Evolutionary conservation across 805 yeast genomes (phyloP).

Genomic region (Saccharomycopsis sp.): DNA sequence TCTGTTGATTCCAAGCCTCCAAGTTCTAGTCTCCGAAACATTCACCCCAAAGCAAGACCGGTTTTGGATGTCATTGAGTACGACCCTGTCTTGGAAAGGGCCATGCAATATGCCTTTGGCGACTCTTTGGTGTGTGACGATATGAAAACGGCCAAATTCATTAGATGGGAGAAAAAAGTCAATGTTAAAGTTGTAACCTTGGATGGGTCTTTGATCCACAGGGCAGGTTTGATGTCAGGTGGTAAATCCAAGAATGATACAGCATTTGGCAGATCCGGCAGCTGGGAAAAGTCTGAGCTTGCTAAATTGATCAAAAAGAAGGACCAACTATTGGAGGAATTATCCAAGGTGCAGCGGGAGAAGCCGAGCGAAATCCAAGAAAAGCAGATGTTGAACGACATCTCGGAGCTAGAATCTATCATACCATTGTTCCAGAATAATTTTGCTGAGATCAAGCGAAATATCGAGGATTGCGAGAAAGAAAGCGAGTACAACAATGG

Average conservation of each 20-base stretch:
- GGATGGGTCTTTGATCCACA: conserved; percentile 78
- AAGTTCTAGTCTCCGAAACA: conserved; percentile 43
- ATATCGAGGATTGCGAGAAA: conserved; percentile 34
- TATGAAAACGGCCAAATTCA: conserved; percentile 53
- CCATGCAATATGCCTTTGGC: conserved; percentile 72
- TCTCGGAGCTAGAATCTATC: conserved; percentile 40
- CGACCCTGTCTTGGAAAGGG: conserved; percentile 61
- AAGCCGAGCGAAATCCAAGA: conserved; percentile 50
- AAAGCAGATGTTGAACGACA: conserved; percentile 47
- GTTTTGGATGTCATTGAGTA: conserved; percentile 63
- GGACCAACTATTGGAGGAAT: conserved; percentile 41
- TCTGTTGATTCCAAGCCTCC: conserved; percentile 52
- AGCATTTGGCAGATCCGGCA: conserved; percentile 27
- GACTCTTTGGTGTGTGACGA: conserved; percentile 70
- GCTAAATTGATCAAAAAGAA: conserved; percentile 42
- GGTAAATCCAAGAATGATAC: conserved; percentile 47
- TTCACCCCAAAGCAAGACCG: conserved; percentile 52
- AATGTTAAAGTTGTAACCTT: conserved; percentile 66
- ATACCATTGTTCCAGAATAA: conserved; percentile 38
- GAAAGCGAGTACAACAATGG: conserved; percentile 31
- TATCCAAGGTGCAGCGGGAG: conserved; percentile 33
- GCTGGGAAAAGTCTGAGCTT: conserved; percentile 70
- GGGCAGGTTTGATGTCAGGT: conserved; percentile 89
- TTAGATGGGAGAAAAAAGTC: conserved; percentile 58
- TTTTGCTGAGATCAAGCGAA: conserved; percentile 35